Evolutionary conservation across 2,329 filamentous ascomycete species (phyloP).

Genomic region (Fusarium circinatum): DNA sequence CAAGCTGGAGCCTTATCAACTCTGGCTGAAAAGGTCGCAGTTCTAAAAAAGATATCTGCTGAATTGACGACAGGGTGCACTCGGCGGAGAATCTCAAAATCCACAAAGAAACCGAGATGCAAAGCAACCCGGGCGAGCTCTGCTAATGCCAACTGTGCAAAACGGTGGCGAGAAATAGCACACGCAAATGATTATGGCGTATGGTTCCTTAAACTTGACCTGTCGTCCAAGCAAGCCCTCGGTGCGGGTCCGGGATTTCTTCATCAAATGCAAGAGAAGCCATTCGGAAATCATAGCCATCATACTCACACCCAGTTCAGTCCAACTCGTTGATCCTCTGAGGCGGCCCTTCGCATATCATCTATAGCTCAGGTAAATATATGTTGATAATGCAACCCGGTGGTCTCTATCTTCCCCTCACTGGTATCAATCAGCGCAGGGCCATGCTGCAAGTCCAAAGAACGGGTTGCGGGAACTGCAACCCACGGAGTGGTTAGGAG

Average conservation of each 20-base stretch:
- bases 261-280: conserved; percentile 3
- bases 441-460: conserved; percentile 6
- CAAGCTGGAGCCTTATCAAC: neutral
- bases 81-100: conserved; percentile 6
- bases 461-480: conserved; percentile 19
- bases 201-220: neutral
- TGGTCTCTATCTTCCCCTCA: neutral
- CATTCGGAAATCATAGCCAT: conserved; percentile 8
- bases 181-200: neutral
- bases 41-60: neutral
- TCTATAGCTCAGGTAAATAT: conserved; percentile 15
- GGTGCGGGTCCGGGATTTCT: conserved; percentile 14
- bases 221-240: conserved; percentile 1
- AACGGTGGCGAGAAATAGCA: conserved; percentile 19
- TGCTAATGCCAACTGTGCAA: neutral
- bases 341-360: conserved; percentile 22
- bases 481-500: neutral
- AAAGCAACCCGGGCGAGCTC: neutral
- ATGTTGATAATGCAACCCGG: conserved; percentile 1
- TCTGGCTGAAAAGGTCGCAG: neutral
- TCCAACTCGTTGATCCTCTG: neutral
- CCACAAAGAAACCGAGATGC: conserved; percentile 23
- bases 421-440: neutral
- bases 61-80: neutral
- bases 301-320: neutral